phyloP scores from a whole-genome alignment of 1,284 basidiomycete species.

The Phylloboletellus chloephorus region DNA sequence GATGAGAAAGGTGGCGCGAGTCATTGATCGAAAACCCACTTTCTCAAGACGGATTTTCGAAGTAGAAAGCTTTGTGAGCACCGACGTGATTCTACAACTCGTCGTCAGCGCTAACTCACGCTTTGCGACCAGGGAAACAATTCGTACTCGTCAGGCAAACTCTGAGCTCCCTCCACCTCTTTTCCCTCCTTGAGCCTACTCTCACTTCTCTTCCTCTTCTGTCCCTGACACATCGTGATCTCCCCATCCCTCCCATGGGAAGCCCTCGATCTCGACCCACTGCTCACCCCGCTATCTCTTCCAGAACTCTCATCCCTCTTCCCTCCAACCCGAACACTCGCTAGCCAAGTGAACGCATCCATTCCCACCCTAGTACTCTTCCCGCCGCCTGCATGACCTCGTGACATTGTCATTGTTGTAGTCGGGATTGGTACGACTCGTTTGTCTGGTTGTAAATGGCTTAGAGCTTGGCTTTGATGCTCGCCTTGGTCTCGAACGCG shows the following conservation, averaged over 20 bases:
- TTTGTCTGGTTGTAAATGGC: slow-evolving; percentile 18
- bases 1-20: slow-evolving; percentile 2
- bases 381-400: slow-evolving; percentile 54
- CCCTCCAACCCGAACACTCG: slow-evolving; percentile 58
- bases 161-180: slow-evolving; percentile 45
- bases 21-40: slow-evolving; percentile 39
- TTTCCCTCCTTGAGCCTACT: slow-evolving; percentile 42
- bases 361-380: slow-evolving; percentile 57
- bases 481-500: slow-evolving; percentile 19
- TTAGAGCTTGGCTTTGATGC: slow-evolving; percentile 5
- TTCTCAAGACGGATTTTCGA: slow-evolving; percentile 83
- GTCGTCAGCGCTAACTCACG: slow-evolving; percentile 9
- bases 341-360: slow-evolving; percentile 66
- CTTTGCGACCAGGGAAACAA: neutral
- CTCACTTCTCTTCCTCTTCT: slow-evolving; percentile 37
- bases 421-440: slow-evolving; percentile 21
- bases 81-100: slow-evolving; percentile 66
- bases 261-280: slow-evolving; percentile 33
- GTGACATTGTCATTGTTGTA: slow-evolving; percentile 39
- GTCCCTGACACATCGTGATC: slow-evolving; percentile 9
- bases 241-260: slow-evolving; percentile 23
- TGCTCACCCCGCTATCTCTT: slow-evolving; percentile 44
- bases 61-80: slow-evolving; percentile 64
- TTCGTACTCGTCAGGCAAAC: slow-evolving; percentile 75
- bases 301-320: slow-evolving; percentile 48